Percentiles rank a stretch among this genome's conserved stretches.
phyloP scores from a whole-genome alignment of 1,284 basidiomycete genomes.

The Crepidotus sp. region DNA sequence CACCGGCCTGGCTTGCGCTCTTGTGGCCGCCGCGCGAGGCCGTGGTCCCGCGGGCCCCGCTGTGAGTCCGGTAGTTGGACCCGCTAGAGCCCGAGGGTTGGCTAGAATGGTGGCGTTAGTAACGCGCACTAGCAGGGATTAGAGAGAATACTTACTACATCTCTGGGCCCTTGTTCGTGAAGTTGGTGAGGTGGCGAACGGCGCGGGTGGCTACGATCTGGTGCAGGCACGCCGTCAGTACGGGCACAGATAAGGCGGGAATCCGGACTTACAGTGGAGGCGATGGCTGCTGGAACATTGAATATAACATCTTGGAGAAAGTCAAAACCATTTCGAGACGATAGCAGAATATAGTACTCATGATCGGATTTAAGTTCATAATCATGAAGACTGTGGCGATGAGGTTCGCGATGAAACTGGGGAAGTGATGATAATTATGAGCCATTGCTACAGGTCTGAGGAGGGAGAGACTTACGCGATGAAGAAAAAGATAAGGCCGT shows the following conservation, averaged over 20 bases:
- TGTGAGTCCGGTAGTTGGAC: conserved; percentile 37
- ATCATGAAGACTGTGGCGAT: conserved; percentile 63
- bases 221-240: neutral
- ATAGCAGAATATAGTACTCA: conserved; percentile 52
- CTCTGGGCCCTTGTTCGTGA: conserved; percentile 41
- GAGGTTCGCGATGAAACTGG: conserved; percentile 56
- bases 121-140: conserved; percentile 38
- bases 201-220: conserved; percentile 66
- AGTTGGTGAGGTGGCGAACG: conserved; percentile 58
- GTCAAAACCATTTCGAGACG: no score
- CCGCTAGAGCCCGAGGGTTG: conserved; percentile 26
- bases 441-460: neutral
- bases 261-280: conserved; percentile 33
- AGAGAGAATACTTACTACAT: conserved; percentile 22
- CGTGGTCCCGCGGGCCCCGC: conserved; percentile 22
- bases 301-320: conserved; percentile 50
- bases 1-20: conserved; percentile 26
- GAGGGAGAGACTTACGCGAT: conserved; percentile 44
- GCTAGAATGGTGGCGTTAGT: conserved; percentile 2
- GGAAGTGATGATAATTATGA: neutral
- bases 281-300: conserved; percentile 52
- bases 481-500: conserved; percentile 58
- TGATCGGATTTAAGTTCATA: conserved; percentile 47
- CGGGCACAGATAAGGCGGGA: neutral
- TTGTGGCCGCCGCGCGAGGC: conserved; percentile 26